phyloP scores from a whole-genome alignment of 202 grass and related monocot genomes.

The Setaria viridis region DNA sequence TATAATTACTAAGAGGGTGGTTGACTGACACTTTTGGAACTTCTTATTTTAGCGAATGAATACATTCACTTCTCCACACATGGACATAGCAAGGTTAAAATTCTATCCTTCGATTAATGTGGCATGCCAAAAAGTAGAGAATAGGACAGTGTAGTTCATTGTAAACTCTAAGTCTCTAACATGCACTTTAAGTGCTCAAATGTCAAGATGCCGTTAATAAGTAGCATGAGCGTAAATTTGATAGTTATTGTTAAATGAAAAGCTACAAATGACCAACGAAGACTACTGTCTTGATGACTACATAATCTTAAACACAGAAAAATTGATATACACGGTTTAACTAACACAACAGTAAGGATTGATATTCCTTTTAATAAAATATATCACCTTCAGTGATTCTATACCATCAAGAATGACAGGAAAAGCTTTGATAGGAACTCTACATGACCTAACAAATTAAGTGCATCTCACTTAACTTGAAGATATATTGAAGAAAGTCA shows the following conservation, averaged over 20 bases:
- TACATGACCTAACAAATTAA: not conserved
- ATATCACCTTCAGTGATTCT: not conserved
- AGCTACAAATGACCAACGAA: not conserved
- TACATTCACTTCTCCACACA: slow-evolving; percentile 2
- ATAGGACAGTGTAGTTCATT: not conserved
- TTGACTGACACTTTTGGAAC: not conserved
- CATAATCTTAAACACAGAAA: not conserved
- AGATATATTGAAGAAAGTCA: not conserved
- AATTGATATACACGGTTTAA: not conserved
- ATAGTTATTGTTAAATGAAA: not conserved
- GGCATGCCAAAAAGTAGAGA: not conserved
- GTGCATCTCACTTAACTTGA: not conserved
- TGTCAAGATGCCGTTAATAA: not conserved
- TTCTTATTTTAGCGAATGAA: slow-evolving; percentile 6
- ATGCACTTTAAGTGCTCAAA: not conserved
- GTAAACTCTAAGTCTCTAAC: not conserved
- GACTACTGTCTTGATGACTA: not conserved
- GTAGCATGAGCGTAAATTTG: not conserved
- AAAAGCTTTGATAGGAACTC: not conserved
- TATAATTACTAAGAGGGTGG: not conserved
- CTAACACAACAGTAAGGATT: not conserved
- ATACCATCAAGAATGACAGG: not conserved
- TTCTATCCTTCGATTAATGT: not conserved
- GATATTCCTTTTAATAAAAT: not conserved
- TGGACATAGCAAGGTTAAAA: not conserved